Evolutionary conservation across 2,329 filamentous ascomycete species (phyloP), one percentile per base, ranked within the genome.

Genomic region (Alternaria solani): DNA sequence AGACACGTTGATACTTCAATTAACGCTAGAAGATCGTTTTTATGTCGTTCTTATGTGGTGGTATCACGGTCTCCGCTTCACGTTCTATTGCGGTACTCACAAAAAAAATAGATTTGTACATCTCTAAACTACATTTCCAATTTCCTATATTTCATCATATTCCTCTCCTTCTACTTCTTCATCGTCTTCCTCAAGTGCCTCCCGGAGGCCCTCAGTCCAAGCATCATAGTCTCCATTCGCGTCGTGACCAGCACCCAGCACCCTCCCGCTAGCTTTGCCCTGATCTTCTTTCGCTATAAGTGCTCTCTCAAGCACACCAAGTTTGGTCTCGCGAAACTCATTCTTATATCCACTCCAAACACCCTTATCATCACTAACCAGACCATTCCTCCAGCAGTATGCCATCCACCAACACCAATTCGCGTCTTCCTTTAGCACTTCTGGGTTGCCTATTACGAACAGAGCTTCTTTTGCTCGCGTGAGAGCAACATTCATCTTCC

Each of bases 401-500:
- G 64, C 68, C 56, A 81, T 41, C 55, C 78, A 80, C 8, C 62
- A 61, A 23, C 63, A 59, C 81, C 81, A 83, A 51, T 71, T 61
- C 28, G 72, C 63, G 63, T 83, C 80, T 26, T 60, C 61, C 11
- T 63, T 67, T 47, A 82, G 62, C 8, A 81, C 70, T 44, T 71
- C 68, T 6, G 78, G 78, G 59, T 76, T 80, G 1, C 81, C 81
- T 48, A 83, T 72, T 5, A 82, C 78, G 16, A 83, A 57, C 7
- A 82, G 65, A 1, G 70, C 81, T 63, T 81, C 75, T 62, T 77
- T 81, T 1, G 81, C 80, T 44, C 81, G 64, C 6, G 81, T 83
- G n/a, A 82, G 62, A 4, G 80, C 80, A 44, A 83, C 80, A 63
- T 82, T 82, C 66, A 81, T 79, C 47, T 76, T 78, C 54, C 77